Base-by-base conservation (phyloP, 75 land plant genomes). In the Pinus tabuliformis region DNA sequence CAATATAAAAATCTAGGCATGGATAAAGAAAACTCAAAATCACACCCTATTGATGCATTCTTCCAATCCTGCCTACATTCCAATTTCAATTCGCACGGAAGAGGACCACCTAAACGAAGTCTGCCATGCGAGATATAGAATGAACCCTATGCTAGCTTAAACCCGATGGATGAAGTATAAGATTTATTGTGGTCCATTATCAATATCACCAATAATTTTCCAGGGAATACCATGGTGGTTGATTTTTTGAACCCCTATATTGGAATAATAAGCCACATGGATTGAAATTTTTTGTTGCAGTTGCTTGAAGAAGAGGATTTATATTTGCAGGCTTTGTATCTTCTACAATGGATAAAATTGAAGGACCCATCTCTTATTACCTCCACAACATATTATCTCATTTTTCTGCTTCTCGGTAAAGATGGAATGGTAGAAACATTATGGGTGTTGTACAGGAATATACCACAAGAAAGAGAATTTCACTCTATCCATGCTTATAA, bases 261-360 rank as follows among this genome's bases (percentile, higher is more conserved):
- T 12, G 86, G 85, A 56, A 78, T 78, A 56, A 57, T 94, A 22
- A 75, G 80, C 6, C 81, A 70, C 54, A 75, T 58, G 12, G 86
- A 93, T 33, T 91, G 93, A 63, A 76, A 85, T 61, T 84, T 85
- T 20, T 49, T 90, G 76, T 63, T 94, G 77, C 63, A 73, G 22
- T 74, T 78, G 28, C 70, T 94, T 86, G 86, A 86, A 1, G 79
- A 84, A 36, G 92, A 88, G 66, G 77, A 79, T 6, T 61, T 81
- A 54, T 39, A 76, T 13, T 36, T 75, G 80, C 68, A 79, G 28
- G 89, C 87, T 58, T 80, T 94, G 78, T 84, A 91, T 37, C 81
- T 90, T 16, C 90, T 88, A 72, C 89, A 90, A 33, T 94, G 97
- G 97, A 92, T 94, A 95, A 45, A 95, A 5, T 59, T 84, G 73